Base-by-base conservation (phyloP, 1,139 yeast species). In the Pichia inconspicua region DNA sequence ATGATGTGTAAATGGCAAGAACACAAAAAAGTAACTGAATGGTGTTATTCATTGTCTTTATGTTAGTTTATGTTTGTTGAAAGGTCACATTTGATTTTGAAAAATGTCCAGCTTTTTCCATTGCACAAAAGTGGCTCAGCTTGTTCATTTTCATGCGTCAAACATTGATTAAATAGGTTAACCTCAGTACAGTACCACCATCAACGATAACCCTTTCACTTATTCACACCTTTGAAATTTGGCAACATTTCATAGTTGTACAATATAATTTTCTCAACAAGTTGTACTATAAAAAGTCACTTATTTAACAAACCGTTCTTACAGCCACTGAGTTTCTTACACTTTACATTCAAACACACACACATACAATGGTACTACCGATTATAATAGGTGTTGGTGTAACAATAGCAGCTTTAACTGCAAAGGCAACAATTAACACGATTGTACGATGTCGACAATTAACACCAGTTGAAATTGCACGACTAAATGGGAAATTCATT, bases 1-100 rank as follows among this genome's bases (percentile, higher is more conserved):
- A 92, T 38, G 96, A 82, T 1, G 78, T 80, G 61, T 90, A 92
- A 42, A 92, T 84, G 0, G 96, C 96, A 1, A 67, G 56, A 0
- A 84, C 80, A 58, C 90, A 84, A 10, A 76, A 54, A 0, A 74
- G 6, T n/a, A 55, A 36, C 4, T 41, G 35, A 1, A 47, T 11
- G 5, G 40, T 37, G 25, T 14, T 37, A 12, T 37, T 5, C 40
- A 37, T 37, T 7, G n/a, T 14, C 2, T 14, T 12, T 30, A 15
- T 30, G 34, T 12, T 30, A 14, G 34, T 30, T 30, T 14, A 28
- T 9, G 30, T 22, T 22, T 22, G 22, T 22, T 22, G 22, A n/a
- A n/a, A n/a, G n/a, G n/a, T n/a, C n/a, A n/a, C n/a, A n/a, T n/a
- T n/a, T n/a, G n/a, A n/a, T n/a, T n/a, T n/a, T 30, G 34, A 14